Percentiles rank a stretch among this genome's conserved stretches.
Conservation (phyloP, 352 stramenopile genomes). For the Blastocystis sp. region DNA sequence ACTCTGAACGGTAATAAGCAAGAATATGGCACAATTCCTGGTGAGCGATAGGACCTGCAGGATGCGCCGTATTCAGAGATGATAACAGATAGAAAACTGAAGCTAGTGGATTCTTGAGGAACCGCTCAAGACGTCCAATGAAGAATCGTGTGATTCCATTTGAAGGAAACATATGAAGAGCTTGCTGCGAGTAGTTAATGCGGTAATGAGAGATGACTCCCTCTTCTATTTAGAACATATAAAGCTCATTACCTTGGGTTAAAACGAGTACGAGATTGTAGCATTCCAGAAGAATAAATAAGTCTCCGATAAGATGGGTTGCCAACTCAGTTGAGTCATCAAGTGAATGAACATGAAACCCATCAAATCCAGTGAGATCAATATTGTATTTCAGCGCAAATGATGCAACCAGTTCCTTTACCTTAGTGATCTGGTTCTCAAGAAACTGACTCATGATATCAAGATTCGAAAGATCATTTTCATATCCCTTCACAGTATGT, state of each 20-base stretch:
- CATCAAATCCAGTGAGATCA: neutral
- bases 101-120: neutral
- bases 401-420: neutral
- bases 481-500: neutral
- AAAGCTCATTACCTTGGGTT: neutral
- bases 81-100: neutral
- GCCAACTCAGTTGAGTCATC: too few relatives aligned
- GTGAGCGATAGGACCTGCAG: neutral
- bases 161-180: neutral
- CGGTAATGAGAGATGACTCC: neutral
- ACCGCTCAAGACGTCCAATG: neutral
- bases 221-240: neutral
- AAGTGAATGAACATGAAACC: neutral
- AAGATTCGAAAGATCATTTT: neutral
- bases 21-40: neutral
- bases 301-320: neutral
- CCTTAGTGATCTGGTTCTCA: neutral
- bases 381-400: neutral
- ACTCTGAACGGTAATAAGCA: constrained; percentile 17
- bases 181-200: neutral
- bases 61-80: neutral
- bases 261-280: neutral
- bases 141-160: constrained; percentile 8
- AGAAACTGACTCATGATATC: neutral
- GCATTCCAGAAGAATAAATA: constrained; percentile 13